These are phyloP conservation scores for Colletotrichum neosansevieriae DNA, from an alignment of 2,329 filamentous ascomycete genomes.

Conservation along the genomic window DNA sequence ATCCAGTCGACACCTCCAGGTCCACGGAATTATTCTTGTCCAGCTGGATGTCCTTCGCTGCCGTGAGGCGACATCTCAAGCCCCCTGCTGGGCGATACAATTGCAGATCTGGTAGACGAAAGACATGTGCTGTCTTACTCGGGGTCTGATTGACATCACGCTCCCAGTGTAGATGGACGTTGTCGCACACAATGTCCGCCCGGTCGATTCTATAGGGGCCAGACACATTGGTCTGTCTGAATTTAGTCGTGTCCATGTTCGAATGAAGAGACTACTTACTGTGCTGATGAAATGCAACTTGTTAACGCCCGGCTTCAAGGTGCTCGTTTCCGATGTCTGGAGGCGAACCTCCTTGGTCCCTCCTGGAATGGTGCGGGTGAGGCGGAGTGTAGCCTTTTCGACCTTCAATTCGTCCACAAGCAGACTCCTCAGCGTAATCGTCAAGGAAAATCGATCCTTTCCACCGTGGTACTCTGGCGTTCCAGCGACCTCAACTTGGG, in stretches of 20 bases:
- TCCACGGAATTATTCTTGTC: constrained; percentile 84
- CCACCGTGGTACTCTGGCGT: constrained; percentile 76
- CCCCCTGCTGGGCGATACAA: constrained; percentile 78
- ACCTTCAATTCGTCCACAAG: constrained; percentile 77
- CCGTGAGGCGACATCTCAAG: constrained; percentile 75
- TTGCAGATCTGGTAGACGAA: constrained; percentile 73
- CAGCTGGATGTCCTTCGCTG: constrained; percentile 80
- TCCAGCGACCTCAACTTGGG: constrained; percentile 74
- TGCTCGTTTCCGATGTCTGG: constrained; percentile 50
- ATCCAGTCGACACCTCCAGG: constrained; percentile 77
- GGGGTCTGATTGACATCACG: constrained; percentile 64
- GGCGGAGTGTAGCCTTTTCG: constrained; percentile 60
- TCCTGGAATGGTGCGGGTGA: constrained; percentile 41
- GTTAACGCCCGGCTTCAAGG: constrained; percentile 67
- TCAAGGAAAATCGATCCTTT: constrained; percentile 80
- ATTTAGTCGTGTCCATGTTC: constrained; percentile 45
- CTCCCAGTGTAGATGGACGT: constrained; percentile 75
- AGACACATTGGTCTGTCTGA: constrained; percentile 69
- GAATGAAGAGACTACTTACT: constrained; percentile 44
- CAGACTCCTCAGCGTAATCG: constrained; percentile 77
- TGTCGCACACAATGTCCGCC: constrained; percentile 73
- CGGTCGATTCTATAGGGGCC: constrained; percentile 83
- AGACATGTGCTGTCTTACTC: constrained; percentile 61
- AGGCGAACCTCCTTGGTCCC: constrained; percentile 63
- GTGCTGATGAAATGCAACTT: constrained; percentile 44